Percentiles rank a stretch among this genome's conserved stretches.
Evolutionary conservation across 306 rosid species (phyloP).

Genomic region (Rosa rugosa): DNA sequence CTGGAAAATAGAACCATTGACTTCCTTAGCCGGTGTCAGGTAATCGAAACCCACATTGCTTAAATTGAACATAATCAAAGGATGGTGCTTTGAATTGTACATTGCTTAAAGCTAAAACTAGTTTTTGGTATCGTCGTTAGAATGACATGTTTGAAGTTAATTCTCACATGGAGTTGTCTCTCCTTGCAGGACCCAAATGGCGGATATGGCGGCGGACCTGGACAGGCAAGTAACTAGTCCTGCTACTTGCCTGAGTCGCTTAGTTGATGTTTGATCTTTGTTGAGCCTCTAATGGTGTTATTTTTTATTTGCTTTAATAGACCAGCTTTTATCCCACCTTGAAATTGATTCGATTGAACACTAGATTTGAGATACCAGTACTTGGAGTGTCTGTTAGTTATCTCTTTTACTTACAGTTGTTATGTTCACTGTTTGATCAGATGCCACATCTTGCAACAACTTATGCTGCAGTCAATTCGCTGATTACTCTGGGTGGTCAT

Average conservation of each 20-base stretch:
- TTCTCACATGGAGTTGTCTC: constrained; percentile 11
- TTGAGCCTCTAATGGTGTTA: constrained; percentile 3
- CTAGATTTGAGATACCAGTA: not conserved
- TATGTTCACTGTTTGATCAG: constrained; percentile 41
- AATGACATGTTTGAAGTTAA: not conserved
- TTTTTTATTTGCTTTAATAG: not conserved
- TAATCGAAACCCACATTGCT: not conserved
- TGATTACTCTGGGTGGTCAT: constrained; percentile 73
- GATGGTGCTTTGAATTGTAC: not conserved
- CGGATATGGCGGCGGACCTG: constrained; percentile 96
- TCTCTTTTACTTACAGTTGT: not conserved
- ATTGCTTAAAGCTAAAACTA: not conserved
- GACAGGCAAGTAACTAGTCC: constrained; percentile 69
- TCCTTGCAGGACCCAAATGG: constrained; percentile 74
- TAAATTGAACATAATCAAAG: not conserved
- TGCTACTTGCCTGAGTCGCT: not conserved
- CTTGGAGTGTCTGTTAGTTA: not conserved
- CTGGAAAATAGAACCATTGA: constrained; percentile 48
- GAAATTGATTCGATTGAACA: not conserved
- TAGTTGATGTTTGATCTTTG: constrained; percentile 17
- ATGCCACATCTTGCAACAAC: constrained; percentile 97
- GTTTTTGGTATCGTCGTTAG: not conserved
- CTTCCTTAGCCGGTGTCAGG: constrained; percentile 89
- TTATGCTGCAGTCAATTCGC: constrained; percentile 89
- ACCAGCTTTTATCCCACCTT: not conserved